Evolutionary conservation across 345 rosid genomes (phyloP), one percentile per base, ranked within the genome.

Genomic region (Arabidopsis arenosa): DNA sequence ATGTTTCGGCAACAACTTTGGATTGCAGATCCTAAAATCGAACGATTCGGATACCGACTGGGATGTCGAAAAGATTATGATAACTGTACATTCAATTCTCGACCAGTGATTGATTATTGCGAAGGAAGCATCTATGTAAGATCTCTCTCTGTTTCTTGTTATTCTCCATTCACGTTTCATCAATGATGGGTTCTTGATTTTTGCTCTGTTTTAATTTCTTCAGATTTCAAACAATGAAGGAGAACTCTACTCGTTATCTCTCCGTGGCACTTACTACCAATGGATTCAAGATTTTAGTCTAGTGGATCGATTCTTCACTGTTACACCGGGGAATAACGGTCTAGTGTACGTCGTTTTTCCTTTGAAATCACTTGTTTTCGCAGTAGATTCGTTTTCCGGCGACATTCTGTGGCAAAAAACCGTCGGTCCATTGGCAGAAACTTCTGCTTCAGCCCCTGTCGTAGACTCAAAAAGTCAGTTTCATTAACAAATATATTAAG

Each of bases 251-350:
- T 87, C 95, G 5, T n/a, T 94, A 83, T 90, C 95, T 41, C 63
- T 88, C 52, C 90, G 79, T 21, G 83, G 82, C 75, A 84, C 85
- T 54, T 80, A 82, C 33, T 89, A 84, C 57, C 86, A 82, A 35
- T 94, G 97, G 98, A 83, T 92, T 68, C 85, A 82, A 80, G 96
- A 94, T 79, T 81, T 92, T 21, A 90, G 95, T 68, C 78, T 84
- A 7, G 77, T 86, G 37, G 93, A 81, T 68, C 83, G 74, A 65
- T 76, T 59, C 56, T 90, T 83, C 75, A 81, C 85, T 10, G 44
- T 92, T 28, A 94, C 90, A 47, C 85, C 95, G 0, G 98, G 97
- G 64, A 88, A 92, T 74, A 89, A 89, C 65, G 96, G 95, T 69
- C 78, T 75, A 21, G 71, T 94, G 39, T 94, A 90, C 73, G 86